These are phyloP conservation scores for Durio zibethinus DNA, from an alignment of 345 rosid species.

Conservation along the genomic window DNA sequence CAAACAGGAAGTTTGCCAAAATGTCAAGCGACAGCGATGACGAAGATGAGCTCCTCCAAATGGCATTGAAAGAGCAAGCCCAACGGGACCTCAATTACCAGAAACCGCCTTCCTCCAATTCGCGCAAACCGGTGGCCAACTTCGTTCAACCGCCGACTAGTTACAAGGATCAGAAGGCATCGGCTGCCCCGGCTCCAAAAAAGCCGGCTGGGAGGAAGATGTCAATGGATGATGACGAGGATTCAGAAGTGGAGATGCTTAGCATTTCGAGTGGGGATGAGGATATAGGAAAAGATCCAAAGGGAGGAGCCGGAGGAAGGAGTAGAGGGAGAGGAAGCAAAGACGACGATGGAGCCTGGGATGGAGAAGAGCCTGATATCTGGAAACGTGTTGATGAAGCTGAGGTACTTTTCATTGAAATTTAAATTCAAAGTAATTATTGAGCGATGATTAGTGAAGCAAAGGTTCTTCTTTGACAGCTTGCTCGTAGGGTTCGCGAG, in stretches of 20 bases:
- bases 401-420: constrained; percentile 44
- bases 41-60: constrained; percentile 97
- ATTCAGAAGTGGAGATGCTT: constrained; percentile 95
- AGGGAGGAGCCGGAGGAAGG: constrained; percentile 26
- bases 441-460: neutral
- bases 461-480: constrained; percentile 42
- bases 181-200: constrained; percentile 25
- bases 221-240: constrained; percentile 70
- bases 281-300: constrained; percentile 52
- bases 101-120: constrained; percentile 39
- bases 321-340: constrained; percentile 36
- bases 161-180: constrained; percentile 25
- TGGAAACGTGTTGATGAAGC: constrained; percentile 94
- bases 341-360: constrained; percentile 75
- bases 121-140: constrained; percentile 70
- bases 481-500: constrained; percentile 86
- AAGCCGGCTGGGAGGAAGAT: constrained; percentile 35
- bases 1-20: neutral
- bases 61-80: constrained; percentile 89
- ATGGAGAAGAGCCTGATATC: constrained; percentile 85
- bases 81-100: constrained; percentile 68
- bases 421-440: neutral
- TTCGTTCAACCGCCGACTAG: constrained; percentile 62
- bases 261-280: constrained; percentile 99
- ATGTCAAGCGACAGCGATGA: constrained; percentile 92